Evolutionary conservation across 768 basidiomycete species (phyloP).

Genomic region (Tylopilus sp.): DNA sequence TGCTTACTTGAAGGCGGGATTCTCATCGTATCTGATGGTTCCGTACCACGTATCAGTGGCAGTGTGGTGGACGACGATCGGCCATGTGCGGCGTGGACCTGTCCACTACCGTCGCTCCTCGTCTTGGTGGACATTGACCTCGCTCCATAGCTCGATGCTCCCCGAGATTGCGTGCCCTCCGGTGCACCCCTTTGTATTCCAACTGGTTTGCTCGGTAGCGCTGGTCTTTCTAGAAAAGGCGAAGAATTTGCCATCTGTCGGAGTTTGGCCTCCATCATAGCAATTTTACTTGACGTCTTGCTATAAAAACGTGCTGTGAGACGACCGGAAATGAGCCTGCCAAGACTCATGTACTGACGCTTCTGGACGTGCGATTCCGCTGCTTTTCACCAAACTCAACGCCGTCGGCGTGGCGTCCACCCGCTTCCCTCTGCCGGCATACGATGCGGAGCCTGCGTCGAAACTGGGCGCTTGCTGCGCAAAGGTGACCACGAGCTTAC

Average conservation of each 20-base stretch:
- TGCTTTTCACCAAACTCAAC: constrained; percentile 81
- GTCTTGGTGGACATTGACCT: neutral
- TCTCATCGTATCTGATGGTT: constrained; percentile 15
- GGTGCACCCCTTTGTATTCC: neutral
- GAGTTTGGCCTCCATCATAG: constrained; percentile 94
- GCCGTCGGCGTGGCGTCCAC: constrained; percentile 77
- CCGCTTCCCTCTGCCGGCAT: constrained; percentile 38
- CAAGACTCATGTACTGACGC: constrained; percentile 35
- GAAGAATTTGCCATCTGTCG: constrained; percentile 59
- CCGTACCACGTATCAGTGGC: constrained; percentile 4
- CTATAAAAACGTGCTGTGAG: constrained; percentile 13
- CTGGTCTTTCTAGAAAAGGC: constrained; percentile 18
- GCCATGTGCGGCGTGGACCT: neutral
- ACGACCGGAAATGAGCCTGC: constrained; percentile 1
- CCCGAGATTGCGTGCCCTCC: neutral
- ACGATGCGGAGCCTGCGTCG: constrained; percentile 26
- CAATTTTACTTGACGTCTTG: constrained; percentile 87
- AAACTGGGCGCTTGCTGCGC: constrained; percentile 76
- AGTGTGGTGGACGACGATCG: neutral
- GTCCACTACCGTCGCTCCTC: constrained; percentile 1
- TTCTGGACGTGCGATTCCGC: constrained; percentile 45
- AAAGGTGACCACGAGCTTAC: constrained; percentile 87
- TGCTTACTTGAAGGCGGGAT: constrained; percentile 17
- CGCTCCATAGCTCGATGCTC: neutral
- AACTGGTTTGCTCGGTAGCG: constrained; percentile 22